A percentile compares a stretch with the other conserved stretches of the same genome.
phyloP scores from a whole-genome alignment of 257 asterid genomes.

The Gentiana macrophylla region DNA sequence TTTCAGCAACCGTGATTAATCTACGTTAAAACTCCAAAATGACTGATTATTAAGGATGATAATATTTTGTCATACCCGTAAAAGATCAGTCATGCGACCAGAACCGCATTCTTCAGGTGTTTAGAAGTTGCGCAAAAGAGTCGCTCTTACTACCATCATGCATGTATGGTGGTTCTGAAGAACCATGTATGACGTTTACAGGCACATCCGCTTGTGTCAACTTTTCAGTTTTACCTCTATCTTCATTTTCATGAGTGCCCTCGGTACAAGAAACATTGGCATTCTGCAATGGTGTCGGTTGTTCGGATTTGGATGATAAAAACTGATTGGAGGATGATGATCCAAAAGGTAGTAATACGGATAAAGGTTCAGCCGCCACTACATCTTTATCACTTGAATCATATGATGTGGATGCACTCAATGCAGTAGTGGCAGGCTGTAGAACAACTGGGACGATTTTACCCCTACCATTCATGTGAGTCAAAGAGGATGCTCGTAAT shows the following conservation, averaged over 20 bases:
- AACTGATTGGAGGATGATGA: conserved; percentile 32
- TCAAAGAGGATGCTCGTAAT: conserved; percentile 25
- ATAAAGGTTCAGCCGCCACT: conserved; percentile 15
- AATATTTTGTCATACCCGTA: conserved; percentile 38
- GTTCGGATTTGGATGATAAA: conserved; percentile 17
- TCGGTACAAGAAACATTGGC: conserved; percentile 17
- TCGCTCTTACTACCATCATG: conserved; percentile 18
- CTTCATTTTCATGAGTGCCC: conserved; percentile 15
- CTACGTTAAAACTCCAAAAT: no score
- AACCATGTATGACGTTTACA: conserved; percentile 21
- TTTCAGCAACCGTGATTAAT: neutral
- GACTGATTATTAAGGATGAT: no score
- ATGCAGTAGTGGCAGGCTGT: conserved; percentile 7
- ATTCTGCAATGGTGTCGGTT: conserved; percentile 21
- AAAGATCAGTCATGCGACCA: conserved; percentile 93
- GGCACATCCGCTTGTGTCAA: conserved; percentile 19
- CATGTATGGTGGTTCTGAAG: conserved; percentile 39
- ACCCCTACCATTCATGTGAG: conserved; percentile 44
- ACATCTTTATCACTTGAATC: conserved; percentile 11
- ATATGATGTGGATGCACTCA: conserved; percentile 5
- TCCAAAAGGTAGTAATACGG: conserved; percentile 11
- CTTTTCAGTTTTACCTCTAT: conserved; percentile 22
- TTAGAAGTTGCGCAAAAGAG: conserved; percentile 30
- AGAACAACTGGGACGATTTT: conserved; percentile 12
- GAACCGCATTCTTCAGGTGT: conserved; percentile 36